A percentile compares a stretch with the other conserved stretches of the same genome.
Conservation (phyloP, 192 early-diverging fungal genomes). For the Spinellus fusiger region DNA sequence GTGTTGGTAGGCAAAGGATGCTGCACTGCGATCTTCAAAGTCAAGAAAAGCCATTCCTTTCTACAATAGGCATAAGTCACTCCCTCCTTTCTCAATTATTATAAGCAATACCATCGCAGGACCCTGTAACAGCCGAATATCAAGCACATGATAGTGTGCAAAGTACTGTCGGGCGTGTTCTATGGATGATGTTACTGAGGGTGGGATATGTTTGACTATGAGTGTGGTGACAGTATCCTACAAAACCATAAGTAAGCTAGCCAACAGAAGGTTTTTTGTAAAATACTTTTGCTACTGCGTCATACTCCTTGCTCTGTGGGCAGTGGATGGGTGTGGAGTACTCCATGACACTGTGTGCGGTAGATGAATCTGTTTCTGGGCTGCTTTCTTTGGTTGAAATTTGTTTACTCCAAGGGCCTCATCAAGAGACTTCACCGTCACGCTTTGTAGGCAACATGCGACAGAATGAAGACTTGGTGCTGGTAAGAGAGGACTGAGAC, state of each 20-base stretch:
- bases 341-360: not conserved
- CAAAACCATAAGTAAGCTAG: not conserved
- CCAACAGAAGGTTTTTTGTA: not conserved
- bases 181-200: not conserved
- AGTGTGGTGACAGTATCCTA: conserved; percentile 17
- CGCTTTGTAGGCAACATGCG: conserved; percentile 7
- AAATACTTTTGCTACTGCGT: not conserved
- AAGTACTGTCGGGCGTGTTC: conserved; percentile 10
- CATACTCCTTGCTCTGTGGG: not conserved
- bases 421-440: not conserved
- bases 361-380: not conserved
- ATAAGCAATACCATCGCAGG: conserved; percentile 8
- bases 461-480: conserved; percentile 25
- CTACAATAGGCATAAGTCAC: not conserved
- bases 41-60: conserved; percentile 36
- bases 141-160: conserved; percentile 8
- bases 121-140: conserved; percentile 13
- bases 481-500: conserved; percentile 15
- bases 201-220: conserved; percentile 17
- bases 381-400: not conserved
- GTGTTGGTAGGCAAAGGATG: conserved; percentile 25
- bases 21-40: conserved; percentile 24
- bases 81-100: too few relatives aligned
- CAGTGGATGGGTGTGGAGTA: not conserved
- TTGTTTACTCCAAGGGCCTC: not conserved